Base-by-base conservation (phyloP, 192 early-diverging fungal genomes). In the Funneliformis mosseae region DNA sequence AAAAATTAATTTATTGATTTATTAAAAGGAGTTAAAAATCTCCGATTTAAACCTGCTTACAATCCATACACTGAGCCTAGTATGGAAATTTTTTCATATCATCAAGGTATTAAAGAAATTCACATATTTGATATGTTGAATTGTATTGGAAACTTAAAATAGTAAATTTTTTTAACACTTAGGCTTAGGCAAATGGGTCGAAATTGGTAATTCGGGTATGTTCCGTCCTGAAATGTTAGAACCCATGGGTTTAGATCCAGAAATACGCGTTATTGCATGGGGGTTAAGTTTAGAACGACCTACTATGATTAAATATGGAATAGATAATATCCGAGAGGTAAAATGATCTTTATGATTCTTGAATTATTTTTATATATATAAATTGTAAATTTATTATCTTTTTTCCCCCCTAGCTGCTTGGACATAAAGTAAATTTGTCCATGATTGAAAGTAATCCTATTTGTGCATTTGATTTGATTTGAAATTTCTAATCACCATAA, bases 51-150 rank as follows among this genome's bases (percentile, higher is more conserved):
- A 92, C 98, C 98, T 70, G 96, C 98, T 5, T 99, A 97, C 88
- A 99, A 99, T 87, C 98, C 98, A 68, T 99, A 99, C 91, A 99
- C 98, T 60, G 98, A 99, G 85, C 98, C 98, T 46, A 94, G 92
- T 80, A 95, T 99, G 96, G 98, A 99, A 84, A 98, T 99, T 81
- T 99, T 99, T 87, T 94, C 97, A 61, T 99, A 94, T 90, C 97
- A 98, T 83, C 91, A 92, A 60, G 85, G 91, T 85, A 81, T 60
- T 16, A 55, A n/a, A 60, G 4, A 45, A 14, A 23, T 55, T 70
- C 2, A 18, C 33, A 27, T 18, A 16, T 27, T 12, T 25, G 12
- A 16, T 64, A 75, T 72, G 7, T 81, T 80, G 21, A 42, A 25
- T 59, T 70, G 21, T 80, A 28, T n/a, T n/a, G 59, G 39, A 71